Conservation (phyloP, 1,139 yeast genomes). For the Tardiomyces depauwii region DNA sequence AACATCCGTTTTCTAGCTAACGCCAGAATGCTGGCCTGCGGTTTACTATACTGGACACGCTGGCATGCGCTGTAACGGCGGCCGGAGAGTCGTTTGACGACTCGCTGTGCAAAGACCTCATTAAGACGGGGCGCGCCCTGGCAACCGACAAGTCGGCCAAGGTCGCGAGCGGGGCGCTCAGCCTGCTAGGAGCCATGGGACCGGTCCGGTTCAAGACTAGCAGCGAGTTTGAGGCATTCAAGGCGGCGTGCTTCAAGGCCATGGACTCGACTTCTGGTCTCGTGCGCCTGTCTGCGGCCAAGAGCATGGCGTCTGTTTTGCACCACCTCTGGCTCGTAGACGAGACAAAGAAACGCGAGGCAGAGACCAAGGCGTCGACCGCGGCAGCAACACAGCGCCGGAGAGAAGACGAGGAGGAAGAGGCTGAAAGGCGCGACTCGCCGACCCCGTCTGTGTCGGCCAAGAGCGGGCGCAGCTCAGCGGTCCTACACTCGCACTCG, state of each 20-base stretch:
- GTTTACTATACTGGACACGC: conserved; percentile 15
- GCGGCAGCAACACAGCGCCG: background rate
- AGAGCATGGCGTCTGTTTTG: conserved; percentile 18
- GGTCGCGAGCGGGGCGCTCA: conserved; percentile 11
- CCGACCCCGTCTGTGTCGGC: conserved; percentile 7
- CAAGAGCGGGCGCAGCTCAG: conserved; percentile 6
- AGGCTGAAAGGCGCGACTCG: conserved; percentile 6
- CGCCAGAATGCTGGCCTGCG: conserved; percentile 17
- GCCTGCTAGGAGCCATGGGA: conserved; percentile 5
- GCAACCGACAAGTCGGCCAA: conserved; percentile 22
- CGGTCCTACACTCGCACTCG: conserved; percentile 7
- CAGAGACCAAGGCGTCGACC: conserved; percentile 4
- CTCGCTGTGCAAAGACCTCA: conserved; percentile 21
- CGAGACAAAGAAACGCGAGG: conserved; percentile 4
- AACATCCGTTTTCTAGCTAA: too few relatives aligned
- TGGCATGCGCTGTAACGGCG: conserved; percentile 14
- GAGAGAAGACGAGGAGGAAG: conserved; percentile 11
- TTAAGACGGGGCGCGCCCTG: conserved; percentile 20
- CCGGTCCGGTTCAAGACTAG: conserved; percentile 15
- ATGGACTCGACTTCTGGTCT: conserved; percentile 17
- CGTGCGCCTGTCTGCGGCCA: conserved; percentile 25
- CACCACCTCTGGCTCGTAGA: background rate
- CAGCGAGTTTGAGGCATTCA: conserved; percentile 22
- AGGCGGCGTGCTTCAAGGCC: conserved; percentile 17
- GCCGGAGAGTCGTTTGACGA: conserved; percentile 26